Base-by-base conservation (phyloP, 768 basidiomycete genomes). In the Boletus eberwhitei region DNA sequence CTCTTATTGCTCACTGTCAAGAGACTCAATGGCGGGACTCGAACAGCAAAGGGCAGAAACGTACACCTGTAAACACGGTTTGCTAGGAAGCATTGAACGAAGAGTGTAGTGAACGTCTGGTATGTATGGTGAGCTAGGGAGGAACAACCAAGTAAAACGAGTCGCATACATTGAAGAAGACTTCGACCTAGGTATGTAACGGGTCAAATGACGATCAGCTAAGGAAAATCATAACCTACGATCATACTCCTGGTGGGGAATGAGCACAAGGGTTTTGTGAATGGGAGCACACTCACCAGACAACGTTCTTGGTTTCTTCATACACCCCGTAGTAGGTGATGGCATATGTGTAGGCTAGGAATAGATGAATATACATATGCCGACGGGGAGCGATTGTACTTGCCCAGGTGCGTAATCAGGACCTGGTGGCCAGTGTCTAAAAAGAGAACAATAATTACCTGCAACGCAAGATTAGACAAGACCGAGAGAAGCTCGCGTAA, bases 11-110 rank as follows among this genome's bases (percentile, higher is more conserved):
- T 81, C 49, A 81, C 79, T 81, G 34, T 55, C 75, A 64, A 14
- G 12, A 29, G 17, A 19, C 16, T 61, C 24, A 48, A 50, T 44
- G 17, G 35, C 39, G 38, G 32, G 9, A 13, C 6, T 19, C n/a
- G 17, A 6, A 8, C 14, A 48, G 40, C 1, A 16, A 41, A 21
- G 8, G 13, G n/a, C 17, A n/a, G 29, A 38, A 39, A 68, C 78
- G 48, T 61, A 80, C 78, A 61, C 45, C 67, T 73, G 72, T 77
- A 84, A 4, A 84, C 71, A 1, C 82, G 79, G 57, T 74, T 66
- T 1, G 73, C 63, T 54, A 83, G 74, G 67, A 83, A 84, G 37
- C 78, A 74, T 68, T 85, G 84, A 7, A 84, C 82, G 21, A 82
- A 64, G 39, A 75, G 68, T 6, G 75, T 79, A 13, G 79, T 82